Conservation (phyloP, 2,329 filamentous ascomycete genomes). For the Cryoendolithus antarcticus region DNA sequence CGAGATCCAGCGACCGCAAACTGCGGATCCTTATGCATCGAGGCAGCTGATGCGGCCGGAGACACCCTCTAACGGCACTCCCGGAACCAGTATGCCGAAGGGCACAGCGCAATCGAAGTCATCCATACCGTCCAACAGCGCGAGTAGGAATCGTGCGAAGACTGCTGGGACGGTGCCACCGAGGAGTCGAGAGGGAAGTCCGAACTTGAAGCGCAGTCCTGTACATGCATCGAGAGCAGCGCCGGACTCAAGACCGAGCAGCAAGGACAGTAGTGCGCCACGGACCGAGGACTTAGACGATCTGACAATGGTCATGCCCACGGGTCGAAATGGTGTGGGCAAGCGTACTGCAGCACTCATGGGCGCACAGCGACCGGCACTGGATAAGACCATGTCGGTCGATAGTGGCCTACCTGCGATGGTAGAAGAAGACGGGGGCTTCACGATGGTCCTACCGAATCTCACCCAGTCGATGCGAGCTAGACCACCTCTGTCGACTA, state of each 20-base stretch:
- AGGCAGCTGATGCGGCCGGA: conserved; percentile 26
- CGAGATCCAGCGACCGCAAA: conserved; percentile 37
- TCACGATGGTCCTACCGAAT: conserved; percentile 39
- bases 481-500: conserved; percentile 18
- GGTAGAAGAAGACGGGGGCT: conserved; percentile 33
- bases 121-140: conserved; percentile 15
- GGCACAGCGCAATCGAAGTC: conserved; percentile 18
- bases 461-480: conserved; percentile 15
- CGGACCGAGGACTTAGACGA: conserved; percentile 26
- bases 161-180: conserved; percentile 6
- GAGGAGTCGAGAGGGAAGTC: conserved; percentile 21
- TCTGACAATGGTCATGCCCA: conserved; percentile 35
- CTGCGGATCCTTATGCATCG: conserved; percentile 41
- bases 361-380: conserved; percentile 20
- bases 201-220: conserved; percentile 16
- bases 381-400: conserved; percentile 27
- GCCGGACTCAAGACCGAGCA: conserved; percentile 17
- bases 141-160: conserved; percentile 16
- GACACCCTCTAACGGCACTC: conserved; percentile 34
- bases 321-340: conserved; percentile 7
- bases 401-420: conserved; percentile 26
- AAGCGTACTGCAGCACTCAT: conserved; percentile 1
- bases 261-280: conserved; percentile 18
- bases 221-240: conserved; percentile 8
- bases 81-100: conserved; percentile 31